Base-by-base conservation (phyloP, 306 rosid genomes). In the Pterocarpus macrocarpus region DNA sequence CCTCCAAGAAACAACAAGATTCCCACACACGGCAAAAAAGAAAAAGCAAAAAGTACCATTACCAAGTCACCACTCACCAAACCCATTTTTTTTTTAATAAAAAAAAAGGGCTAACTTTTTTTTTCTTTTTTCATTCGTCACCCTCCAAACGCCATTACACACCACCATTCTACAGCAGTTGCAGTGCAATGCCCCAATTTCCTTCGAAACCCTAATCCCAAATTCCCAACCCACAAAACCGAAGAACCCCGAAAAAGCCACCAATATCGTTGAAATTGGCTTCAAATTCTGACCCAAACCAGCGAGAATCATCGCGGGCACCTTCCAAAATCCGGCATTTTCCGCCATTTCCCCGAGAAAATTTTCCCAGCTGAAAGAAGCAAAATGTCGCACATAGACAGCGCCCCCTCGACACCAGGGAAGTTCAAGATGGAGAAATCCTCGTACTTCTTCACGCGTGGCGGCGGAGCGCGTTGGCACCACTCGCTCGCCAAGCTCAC, bases 381-480 rank as follows among this genome's bases (percentile, higher is more conserved):
- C 90, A 87, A 86, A 47, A 90, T 92, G 98, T 88, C 97, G 33
- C 92, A 90, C 80, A 76, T 83, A 2, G 95, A 95, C 75, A 85
- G 92, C 83, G 86, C 88, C 53, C 99, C 99, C 12, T 89, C 97
- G 4, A 93, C 98, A 11, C 97, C 99, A 4, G 99, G 98, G 8
- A 95, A 95, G 87, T 88, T 93, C 89, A 95, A 95, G 92, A 90
- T 92, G 90, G 98, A 94, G 10, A 94, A 94, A 62, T 85, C 94
- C 4, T 84, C 97, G 0, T 91, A 90, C 86, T 82, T 89, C 78
- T 55, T 55, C 61, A 5, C 61, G 11, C 61, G 61, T 30, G 61
- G 8, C 22, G 90, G 91, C 85, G 81, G 97, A 30, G 79, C 77
- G 32, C 89, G 98, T 50, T 93, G 95, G 97, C 97, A 95, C 71